A percentile compares a stretch with the other conserved stretches of the same genome.
Evolutionary conservation across 179 eudicot genomes (phyloP).

Genomic region (Corrigiola litoralis): DNA sequence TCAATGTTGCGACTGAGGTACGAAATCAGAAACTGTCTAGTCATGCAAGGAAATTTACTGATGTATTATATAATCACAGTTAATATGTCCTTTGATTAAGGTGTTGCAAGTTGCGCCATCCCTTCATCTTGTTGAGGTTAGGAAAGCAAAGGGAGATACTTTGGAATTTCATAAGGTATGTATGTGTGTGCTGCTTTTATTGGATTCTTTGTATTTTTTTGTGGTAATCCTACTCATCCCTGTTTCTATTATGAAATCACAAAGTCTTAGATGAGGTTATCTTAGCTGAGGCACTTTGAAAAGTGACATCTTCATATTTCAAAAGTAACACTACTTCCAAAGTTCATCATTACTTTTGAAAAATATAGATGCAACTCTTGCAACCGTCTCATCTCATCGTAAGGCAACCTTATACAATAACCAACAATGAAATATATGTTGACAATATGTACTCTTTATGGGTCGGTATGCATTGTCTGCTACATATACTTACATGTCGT

Average conservation of each 20-base stretch:
- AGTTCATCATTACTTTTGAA: neutral
- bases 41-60: neutral
- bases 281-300: too few species aligned
- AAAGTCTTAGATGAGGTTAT: too few species aligned
- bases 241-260: too few species aligned
- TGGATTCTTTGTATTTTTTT: neutral
- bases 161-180: constrained; percentile 92
- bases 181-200: neutral
- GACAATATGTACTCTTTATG: neutral
- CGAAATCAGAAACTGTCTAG: neutral
- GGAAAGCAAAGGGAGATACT: constrained; percentile 97
- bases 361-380: too few species aligned
- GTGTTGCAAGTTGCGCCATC: constrained; percentile 96
- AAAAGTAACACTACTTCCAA: neutral
- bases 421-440: too few species aligned
- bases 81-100: constrained; percentile 19
- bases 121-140: constrained; percentile 89
- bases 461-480: neutral
- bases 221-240: too few species aligned
- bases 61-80: neutral
- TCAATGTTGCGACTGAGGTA: constrained; percentile 95
- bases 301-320: neutral
- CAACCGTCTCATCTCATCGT: too few species aligned
- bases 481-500: neutral
- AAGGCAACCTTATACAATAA: too few species aligned